Evolutionary conservation across 495 filamentous ascomycete genomes (phyloP).

Genomic region (Trichoderma gamsii): DNA sequence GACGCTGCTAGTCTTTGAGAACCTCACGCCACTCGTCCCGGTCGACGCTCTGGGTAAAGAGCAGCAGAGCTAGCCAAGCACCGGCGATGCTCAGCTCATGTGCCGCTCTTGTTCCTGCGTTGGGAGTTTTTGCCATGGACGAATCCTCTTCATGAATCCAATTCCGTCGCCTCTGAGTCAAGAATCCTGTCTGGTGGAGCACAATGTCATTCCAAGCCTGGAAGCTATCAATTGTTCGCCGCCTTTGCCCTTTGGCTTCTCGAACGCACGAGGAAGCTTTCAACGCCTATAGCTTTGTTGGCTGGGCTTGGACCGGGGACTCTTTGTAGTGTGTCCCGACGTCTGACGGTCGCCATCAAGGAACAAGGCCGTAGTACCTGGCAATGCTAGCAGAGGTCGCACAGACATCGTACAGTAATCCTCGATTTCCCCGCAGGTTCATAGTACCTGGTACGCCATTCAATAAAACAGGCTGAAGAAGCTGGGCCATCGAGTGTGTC

Average conservation of each 20-base stretch:
- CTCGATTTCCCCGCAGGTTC: not conserved
- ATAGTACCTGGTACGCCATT: not conserved
- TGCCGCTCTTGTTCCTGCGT: slow-evolving; percentile 1
- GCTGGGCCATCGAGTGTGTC: not conserved
- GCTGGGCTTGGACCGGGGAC: not conserved
- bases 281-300: too few relatives aligned
- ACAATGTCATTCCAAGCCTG: not conserved
- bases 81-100: slow-evolving; percentile 3
- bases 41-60: slow-evolving; percentile 9
- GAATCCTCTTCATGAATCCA: not conserved
- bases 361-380: not conserved
- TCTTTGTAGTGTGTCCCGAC: not conserved
- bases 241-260: not conserved
- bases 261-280: too few relatives aligned
- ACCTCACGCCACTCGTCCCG: not conserved
- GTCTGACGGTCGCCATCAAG: not conserved
- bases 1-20: not conserved
- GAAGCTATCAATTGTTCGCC: not conserved
- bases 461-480: not conserved
- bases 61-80: not conserved
- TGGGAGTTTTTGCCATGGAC: not conserved
- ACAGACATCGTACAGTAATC: not conserved
- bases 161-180: slow-evolving; percentile 7
- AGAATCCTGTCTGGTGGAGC: not conserved
- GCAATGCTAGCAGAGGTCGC: not conserved